Percentiles rank a stretch among this genome's conserved stretches.
Conservation (phyloP, 192 early-diverging fungal species). For the Entomortierella lignicola region DNA sequence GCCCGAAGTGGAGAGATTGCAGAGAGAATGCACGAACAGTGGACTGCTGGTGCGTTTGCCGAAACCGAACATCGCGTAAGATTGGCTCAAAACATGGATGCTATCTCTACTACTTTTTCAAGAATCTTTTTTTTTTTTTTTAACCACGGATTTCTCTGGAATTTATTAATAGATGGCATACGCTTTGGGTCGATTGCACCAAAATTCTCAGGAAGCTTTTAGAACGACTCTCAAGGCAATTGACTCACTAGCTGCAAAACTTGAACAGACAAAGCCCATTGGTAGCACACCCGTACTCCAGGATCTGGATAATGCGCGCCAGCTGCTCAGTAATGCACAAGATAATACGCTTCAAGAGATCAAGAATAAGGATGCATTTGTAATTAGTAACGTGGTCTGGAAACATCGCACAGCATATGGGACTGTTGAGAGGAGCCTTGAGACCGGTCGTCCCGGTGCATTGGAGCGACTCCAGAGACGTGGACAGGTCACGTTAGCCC, state of each 20-base stretch:
- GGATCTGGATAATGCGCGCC: slow-evolving; percentile 29
- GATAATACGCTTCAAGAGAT: slow-evolving; percentile 30
- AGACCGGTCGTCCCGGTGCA: slow-evolving; percentile 20
- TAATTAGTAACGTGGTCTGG: slow-evolving; percentile 46
- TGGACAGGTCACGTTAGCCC: slow-evolving; percentile 38
- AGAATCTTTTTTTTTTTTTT: no score
- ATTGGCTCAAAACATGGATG: no score
- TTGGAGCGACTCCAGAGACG: slow-evolving; percentile 43
- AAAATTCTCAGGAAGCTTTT: slow-evolving; percentile 48
- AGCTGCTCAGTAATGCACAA: slow-evolving; percentile 14
- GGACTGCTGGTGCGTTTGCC: slow-evolving; percentile 44
- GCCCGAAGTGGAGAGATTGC: slow-evolving; percentile 46
- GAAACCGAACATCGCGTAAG: slow-evolving; percentile 51
- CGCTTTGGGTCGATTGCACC: slow-evolving; percentile 39
- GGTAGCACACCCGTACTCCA: slow-evolving; percentile 32
- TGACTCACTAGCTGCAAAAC: slow-evolving; percentile 10
- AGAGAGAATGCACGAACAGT: slow-evolving; percentile 45
- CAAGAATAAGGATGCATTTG: slow-evolving; percentile 45
- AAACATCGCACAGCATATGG: slow-evolving; percentile 43
- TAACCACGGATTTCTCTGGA: no score
- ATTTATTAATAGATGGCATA: slow-evolving; percentile 34
- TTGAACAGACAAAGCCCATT: slow-evolving; percentile 31
- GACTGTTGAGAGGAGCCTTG: slow-evolving; percentile 16
- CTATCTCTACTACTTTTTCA: no score
- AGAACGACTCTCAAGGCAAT: slow-evolving; percentile 32